These are phyloP conservation scores for Cymbidium sinense DNA, from an alignment of 106 monocot species.

Conservation along the genomic window DNA sequence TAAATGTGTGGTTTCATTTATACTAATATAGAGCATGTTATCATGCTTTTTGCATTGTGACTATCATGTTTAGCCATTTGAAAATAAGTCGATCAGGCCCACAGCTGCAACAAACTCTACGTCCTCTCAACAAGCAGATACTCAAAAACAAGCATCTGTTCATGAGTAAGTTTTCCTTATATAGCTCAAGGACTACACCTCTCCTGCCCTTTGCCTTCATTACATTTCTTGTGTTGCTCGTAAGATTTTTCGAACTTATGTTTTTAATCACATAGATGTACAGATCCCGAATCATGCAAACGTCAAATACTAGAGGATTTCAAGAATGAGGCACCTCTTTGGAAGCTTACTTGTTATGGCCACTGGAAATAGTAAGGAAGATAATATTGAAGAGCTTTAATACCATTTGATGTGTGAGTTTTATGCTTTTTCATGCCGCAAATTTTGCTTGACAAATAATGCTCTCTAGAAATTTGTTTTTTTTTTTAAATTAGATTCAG, in stretches of 20 bases:
- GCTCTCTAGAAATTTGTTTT: neutral
- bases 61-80: constrained; percentile 43
- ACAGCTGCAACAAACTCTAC: constrained; percentile 17
- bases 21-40: constrained; percentile 3
- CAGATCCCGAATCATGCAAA: constrained; percentile 81
- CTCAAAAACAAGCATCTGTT: constrained; percentile 27
- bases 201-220: neutral
- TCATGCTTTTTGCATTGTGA: constrained; percentile 2
- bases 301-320: constrained; percentile 71
- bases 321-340: constrained; percentile 74
- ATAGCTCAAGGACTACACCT: neutral
- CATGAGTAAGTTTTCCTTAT: constrained; percentile 48
- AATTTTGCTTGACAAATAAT: neutral
- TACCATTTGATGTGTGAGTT: neutral
- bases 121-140: constrained; percentile 25
- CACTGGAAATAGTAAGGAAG: constrained; percentile 60
- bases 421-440: neutral
- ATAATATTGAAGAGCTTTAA: neutral
- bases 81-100: constrained; percentile 65
- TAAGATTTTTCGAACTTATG: neutral
- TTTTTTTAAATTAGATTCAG: neutral
- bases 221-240: neutral
- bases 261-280: constrained; percentile 44
- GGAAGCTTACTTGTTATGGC: constrained; percentile 88
- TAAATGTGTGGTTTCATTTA: neutral